phyloP scores from a whole-genome alignment of 225 moss, liverwort and hornwort species.

The Ulota crispa region DNA sequence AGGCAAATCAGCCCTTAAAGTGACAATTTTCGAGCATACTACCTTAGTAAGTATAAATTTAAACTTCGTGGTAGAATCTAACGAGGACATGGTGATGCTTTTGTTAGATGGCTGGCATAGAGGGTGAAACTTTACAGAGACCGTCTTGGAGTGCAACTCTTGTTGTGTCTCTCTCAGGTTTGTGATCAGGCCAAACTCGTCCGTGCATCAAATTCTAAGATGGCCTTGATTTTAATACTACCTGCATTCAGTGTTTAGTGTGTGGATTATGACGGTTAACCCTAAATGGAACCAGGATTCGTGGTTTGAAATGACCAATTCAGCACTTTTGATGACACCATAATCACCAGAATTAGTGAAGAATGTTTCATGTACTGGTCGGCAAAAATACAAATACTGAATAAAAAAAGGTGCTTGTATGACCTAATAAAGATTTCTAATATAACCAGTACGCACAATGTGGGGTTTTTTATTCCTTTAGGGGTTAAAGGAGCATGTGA shows the following conservation, averaged over 20 bases:
- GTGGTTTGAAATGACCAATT: not conserved
- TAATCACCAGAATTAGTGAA: not conserved
- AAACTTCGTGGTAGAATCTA: not conserved
- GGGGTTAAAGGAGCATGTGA: not conserved
- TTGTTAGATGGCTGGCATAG: slow-evolving; percentile 46
- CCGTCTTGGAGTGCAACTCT: slow-evolving; percentile 45
- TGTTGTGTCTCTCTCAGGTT: slow-evolving; percentile 50
- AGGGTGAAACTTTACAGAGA: slow-evolving; percentile 25
- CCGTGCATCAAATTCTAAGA: not conserved
- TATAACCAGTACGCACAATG: not conserved
- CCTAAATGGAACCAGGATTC: not conserved
- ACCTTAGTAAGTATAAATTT: too few species aligned
- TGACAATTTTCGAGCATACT: too few species aligned
- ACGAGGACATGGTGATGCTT: not conserved
- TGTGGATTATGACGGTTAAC: not conserved
- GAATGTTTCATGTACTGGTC: not conserved
- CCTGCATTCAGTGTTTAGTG: not conserved
- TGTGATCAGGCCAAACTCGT: not conserved
- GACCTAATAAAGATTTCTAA: not conserved
- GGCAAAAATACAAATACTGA: not conserved
- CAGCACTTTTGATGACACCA: not conserved
- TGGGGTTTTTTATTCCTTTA: not conserved
- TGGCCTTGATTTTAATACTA: not conserved
- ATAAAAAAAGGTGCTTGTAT: not conserved
- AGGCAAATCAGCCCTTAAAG: too few species aligned